phyloP scores from a whole-genome alignment of 495 filamentous ascomycete genomes.

The Xylaria curta region DNA sequence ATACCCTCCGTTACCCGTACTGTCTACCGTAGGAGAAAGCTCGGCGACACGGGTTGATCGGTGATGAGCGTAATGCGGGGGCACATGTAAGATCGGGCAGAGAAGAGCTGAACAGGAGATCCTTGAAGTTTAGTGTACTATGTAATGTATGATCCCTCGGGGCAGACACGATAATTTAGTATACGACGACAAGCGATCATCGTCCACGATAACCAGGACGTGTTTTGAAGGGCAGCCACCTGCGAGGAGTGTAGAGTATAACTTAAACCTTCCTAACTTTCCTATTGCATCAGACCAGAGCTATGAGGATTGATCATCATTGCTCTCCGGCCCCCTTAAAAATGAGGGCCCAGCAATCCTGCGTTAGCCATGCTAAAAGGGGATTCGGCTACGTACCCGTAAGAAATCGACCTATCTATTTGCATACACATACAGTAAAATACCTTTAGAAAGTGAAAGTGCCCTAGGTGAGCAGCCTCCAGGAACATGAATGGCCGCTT shows the following conservation, averaged over 20 bases:
- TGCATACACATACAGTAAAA: too few species aligned
- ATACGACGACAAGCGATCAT: constrained; percentile 1
- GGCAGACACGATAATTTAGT: not conserved
- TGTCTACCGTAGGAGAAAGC: constrained; percentile 20
- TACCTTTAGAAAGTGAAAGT: too few species aligned
- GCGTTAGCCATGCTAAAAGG: constrained; percentile 10
- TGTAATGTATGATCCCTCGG: not conserved
- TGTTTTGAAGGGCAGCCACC: constrained; percentile 15
- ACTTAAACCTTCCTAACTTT: not conserved
- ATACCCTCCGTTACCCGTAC: constrained; percentile 22
- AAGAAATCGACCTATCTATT: not conserved
- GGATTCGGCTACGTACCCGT: not conserved
- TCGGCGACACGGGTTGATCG: constrained; percentile 21
- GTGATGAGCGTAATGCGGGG: constrained; percentile 10
- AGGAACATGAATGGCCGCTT: constrained; percentile 16
- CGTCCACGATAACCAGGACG: not conserved
- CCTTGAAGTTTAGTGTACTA: not conserved
- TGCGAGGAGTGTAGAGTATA: not conserved
- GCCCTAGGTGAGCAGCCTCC: not conserved
- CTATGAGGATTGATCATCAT: not conserved
- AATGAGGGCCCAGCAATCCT: not conserved
- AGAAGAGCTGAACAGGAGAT: constrained; percentile 15
- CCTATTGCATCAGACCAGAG: constrained; percentile 10
- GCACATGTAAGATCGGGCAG: constrained; percentile 14
- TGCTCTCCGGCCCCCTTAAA: not conserved